Evolutionary conservation across 2,329 filamentous ascomycete species (phyloP).

Genomic region (Aspergillus luchuensis): DNA sequence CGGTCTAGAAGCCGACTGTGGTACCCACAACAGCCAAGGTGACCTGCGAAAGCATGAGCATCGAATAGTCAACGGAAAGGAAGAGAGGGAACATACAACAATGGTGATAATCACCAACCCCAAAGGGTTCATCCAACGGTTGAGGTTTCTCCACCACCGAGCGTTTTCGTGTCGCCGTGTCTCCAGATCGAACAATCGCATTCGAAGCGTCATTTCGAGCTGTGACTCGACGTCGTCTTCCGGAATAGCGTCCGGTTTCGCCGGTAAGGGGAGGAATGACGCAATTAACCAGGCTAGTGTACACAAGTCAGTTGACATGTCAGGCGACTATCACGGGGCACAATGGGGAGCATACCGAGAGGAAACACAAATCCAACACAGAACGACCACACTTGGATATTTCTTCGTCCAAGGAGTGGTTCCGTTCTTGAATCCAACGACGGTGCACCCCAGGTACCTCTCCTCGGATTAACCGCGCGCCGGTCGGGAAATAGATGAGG

Average conservation of each 20-base stretch:
- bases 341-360: conserved; percentile 55
- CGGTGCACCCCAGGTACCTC: conserved; percentile 72
- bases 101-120: conserved; percentile 58
- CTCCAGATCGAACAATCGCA: conserved; percentile 48
- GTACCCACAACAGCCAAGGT: conserved; percentile 36
- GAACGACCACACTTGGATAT: conserved; percentile 74
- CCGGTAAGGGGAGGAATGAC: conserved; percentile 71
- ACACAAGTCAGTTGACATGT: conserved; percentile 15
- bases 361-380: conserved; percentile 76
- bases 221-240: conserved; percentile 52
- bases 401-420: conserved; percentile 65
- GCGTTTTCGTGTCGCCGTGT: conserved; percentile 59
- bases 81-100: conserved; percentile 49
- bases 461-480: conserved; percentile 54
- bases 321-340: not conserved
- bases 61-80: not conserved
- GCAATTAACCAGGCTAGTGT: conserved; percentile 74
- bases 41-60: conserved; percentile 26
- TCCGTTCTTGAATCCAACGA: conserved; percentile 67
- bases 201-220: conserved; percentile 49
- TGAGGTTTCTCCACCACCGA: conserved; percentile 66
- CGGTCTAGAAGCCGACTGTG: conserved; percentile 34
- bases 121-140: conserved; percentile 62
- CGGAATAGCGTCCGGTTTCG: conserved; percentile 52
- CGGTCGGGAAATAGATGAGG: conserved; percentile 70